A percentile compares a stretch with the other conserved stretches of the same genome.
Evolutionary conservation across 176 grass and related monocot species (phyloP).

Genomic region (Avena sativa): DNA sequence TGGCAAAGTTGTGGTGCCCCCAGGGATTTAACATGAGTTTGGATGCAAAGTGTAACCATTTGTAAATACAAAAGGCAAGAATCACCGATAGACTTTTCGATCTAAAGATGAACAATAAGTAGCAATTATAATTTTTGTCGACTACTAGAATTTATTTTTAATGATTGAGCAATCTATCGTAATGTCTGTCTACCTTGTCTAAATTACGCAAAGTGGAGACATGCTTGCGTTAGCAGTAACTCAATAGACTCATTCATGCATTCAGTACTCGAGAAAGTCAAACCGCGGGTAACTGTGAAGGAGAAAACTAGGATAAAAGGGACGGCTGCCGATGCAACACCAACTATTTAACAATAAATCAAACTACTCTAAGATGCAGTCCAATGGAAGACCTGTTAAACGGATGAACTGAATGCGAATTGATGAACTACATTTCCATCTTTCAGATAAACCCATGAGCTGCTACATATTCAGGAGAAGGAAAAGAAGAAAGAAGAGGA

Average conservation of each 20-base stretch:
- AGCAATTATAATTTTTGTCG: background rate
- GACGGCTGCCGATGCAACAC: background rate
- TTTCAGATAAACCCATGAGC: background rate
- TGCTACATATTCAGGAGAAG: conserved; percentile 17
- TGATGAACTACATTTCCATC: background rate
- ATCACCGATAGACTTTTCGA: background rate
- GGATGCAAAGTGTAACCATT: background rate
- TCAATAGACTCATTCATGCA: background rate
- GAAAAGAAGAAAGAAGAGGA: background rate
- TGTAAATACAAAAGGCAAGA: conserved; percentile 12
- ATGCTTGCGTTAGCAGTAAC: conserved; percentile 43
- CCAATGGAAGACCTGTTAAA: conserved; percentile 41
- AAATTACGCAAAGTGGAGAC: conserved; percentile 6
- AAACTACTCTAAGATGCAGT: conserved; percentile 28
- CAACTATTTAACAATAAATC: conserved; percentile 7
- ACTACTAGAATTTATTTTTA: background rate
- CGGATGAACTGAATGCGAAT: background rate
- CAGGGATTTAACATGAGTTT: background rate
- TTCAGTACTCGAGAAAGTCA: conserved; percentile 38
- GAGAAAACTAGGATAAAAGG: conserved; percentile 24
- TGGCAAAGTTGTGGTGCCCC: no score
- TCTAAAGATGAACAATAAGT: conserved; percentile 23
- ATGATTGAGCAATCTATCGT: conserved; percentile 13
- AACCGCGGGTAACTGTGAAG: conserved; percentile 29
- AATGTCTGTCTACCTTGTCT: conserved; percentile 23